Conservation (phyloP, 495 filamentous ascomycete species). For the Talaromyces nanjingensis region DNA sequence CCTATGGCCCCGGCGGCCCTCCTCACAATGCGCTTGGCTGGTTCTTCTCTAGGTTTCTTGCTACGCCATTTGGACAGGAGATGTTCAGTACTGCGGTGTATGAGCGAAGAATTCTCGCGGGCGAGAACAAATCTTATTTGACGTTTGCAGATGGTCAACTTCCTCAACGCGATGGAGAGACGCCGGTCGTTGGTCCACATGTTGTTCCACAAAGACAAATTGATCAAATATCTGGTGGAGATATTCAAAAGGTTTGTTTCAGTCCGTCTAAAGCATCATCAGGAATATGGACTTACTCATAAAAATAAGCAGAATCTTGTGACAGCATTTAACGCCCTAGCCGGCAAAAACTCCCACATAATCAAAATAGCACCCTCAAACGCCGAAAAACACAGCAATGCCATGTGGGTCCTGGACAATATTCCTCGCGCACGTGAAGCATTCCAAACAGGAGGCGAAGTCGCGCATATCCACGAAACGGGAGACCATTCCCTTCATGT, state of each 20-base stretch:
- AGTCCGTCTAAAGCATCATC: neutral
- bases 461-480: constrained; percentile 70
- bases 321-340: constrained; percentile 18
- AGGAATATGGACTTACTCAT: neutral
- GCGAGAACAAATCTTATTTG: constrained; percentile 13
- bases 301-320: constrained; percentile 20
- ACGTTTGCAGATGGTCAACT: constrained; percentile 6
- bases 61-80: constrained; percentile 24
- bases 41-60: constrained; percentile 20
- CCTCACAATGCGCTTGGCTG: constrained; percentile 31
- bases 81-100: constrained; percentile 28
- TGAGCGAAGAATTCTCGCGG: constrained; percentile 17
- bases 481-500: constrained; percentile 69
- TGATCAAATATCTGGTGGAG: constrained; percentile 19
- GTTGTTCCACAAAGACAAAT: constrained; percentile 30
- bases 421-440: constrained; percentile 41
- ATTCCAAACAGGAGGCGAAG: constrained; percentile 45
- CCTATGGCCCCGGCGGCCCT: constrained; percentile 27
- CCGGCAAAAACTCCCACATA: constrained; percentile 23
- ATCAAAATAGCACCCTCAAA: constrained; percentile 21
- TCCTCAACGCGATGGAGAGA: constrained; percentile 9
- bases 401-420: constrained; percentile 21
- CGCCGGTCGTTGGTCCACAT: constrained; percentile 26
- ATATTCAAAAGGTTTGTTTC: constrained; percentile 22
- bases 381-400: constrained; percentile 24